A percentile compares a stretch with the other conserved stretches of the same genome.
Conservation (phyloP, 495 filamentous ascomycete species). For the Baudoinia panamericana region DNA sequence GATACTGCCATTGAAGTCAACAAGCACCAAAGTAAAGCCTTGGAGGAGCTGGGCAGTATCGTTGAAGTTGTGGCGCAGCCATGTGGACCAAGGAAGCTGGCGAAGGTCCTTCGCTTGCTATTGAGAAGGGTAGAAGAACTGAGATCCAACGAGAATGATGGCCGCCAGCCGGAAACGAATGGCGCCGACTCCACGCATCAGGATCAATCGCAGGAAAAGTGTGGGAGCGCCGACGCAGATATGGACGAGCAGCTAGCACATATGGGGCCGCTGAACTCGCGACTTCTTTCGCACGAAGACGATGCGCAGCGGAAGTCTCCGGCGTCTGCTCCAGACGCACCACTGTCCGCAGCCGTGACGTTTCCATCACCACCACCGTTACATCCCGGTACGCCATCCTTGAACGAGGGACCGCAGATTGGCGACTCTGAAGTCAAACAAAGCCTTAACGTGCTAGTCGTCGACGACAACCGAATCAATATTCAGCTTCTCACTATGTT, state of each 20-base stretch:
- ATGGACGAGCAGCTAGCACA: neutral
- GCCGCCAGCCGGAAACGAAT: neutral
- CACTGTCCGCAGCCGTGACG: neutral
- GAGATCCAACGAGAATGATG: neutral
- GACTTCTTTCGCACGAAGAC: too few species aligned
- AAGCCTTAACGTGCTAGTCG: conserved; percentile 8
- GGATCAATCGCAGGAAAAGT: neutral
- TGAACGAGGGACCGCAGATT: neutral
- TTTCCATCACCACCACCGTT: conserved; percentile 2
- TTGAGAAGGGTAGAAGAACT: neutral
- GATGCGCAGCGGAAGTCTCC: too few species aligned
- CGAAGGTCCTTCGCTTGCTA: neutral
- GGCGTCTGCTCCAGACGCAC: neutral
- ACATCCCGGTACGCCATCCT: neutral
- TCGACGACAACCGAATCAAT: conserved; percentile 14
- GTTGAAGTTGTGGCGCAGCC: conserved; percentile 8
- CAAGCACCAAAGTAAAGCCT: neutral
- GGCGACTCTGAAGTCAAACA: neutral
- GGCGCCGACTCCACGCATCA: neutral
- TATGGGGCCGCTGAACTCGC: neutral
- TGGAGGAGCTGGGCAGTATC: neutral
- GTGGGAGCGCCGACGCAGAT: neutral
- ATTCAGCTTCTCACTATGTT: conserved; percentile 9
- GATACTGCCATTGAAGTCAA: neutral
- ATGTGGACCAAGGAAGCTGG: conserved; percentile 7